A percentile compares a stretch with the other conserved stretches of the same genome.
Conservation (phyloP, 75 land plant genomes). For the Selaginella moellendorffii region DNA sequence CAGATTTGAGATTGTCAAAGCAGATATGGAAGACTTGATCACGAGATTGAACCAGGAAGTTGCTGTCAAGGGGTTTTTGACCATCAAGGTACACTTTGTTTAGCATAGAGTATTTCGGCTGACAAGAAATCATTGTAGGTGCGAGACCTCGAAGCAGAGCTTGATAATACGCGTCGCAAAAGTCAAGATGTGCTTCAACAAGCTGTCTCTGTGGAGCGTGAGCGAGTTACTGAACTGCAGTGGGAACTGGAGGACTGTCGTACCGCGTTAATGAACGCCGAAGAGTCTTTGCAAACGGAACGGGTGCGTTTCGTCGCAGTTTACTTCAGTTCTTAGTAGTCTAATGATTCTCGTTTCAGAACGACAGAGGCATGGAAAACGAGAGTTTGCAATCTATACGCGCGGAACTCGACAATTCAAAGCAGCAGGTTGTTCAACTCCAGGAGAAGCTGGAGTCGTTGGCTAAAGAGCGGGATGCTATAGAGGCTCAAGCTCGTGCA, state of each 20-base stretch:
- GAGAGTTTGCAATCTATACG: constrained; percentile 30
- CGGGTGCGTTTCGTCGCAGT: constrained; percentile 10
- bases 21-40: constrained; percentile 89
- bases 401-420: constrained; percentile 36
- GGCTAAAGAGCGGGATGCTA: constrained; percentile 43
- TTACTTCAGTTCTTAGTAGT: too few species aligned
- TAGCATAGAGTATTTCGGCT: background rate
- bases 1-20: constrained; percentile 45
- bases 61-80: constrained; percentile 73
- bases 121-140: constrained; percentile 51
- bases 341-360: constrained; percentile 13
- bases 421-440: constrained; percentile 32
- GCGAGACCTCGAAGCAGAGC: constrained; percentile 75
- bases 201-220: constrained; percentile 66
- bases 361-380: constrained; percentile 23
- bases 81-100: constrained; percentile 44
- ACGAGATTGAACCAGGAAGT: constrained; percentile 78
- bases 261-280: constrained; percentile 13
- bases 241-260: constrained; percentile 88
- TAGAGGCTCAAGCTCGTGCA: constrained; percentile 61
- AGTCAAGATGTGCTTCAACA: constrained; percentile 63
- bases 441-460: constrained; percentile 37
- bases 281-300: constrained; percentile 14
- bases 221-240: constrained; percentile 65
- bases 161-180: constrained; percentile 48